Evolutionary conservation across 306 rosid genomes (phyloP).

Genomic region (Hylodesmum podocarpum): DNA sequence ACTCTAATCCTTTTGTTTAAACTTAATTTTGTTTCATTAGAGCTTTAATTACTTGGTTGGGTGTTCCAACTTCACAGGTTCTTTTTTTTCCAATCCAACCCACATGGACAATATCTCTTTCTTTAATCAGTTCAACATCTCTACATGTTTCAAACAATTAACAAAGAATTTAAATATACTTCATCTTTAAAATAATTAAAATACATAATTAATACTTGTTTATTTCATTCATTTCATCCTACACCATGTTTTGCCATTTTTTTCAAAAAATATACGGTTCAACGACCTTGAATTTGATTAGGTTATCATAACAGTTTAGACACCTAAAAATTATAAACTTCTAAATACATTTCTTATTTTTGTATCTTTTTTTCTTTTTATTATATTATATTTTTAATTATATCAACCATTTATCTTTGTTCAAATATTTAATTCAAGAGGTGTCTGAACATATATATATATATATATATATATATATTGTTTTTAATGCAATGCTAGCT

Average conservation of each 20-base stretch:
- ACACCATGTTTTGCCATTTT: background rate
- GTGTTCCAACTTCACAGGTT: conserved; percentile 26
- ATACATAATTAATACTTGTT: background rate
- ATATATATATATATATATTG: too few species aligned
- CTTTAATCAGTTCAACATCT: background rate
- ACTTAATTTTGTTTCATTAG: background rate
- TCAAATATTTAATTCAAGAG: too few species aligned
- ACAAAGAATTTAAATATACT: too few species aligned
- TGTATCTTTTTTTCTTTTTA: too few species aligned
- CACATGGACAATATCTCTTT: background rate
- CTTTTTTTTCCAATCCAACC: background rate
- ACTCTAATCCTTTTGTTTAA: background rate
- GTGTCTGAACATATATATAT: too few species aligned
- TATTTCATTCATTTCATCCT: background rate
- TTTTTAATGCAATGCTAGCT: too few species aligned
- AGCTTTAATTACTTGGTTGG: background rate
- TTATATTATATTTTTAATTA: too few species aligned
- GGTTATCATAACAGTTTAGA: background rate
- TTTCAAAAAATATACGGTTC: too few species aligned
- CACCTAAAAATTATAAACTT: too few species aligned
- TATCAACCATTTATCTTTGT: too few species aligned
- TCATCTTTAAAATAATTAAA: background rate
- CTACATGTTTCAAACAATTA: background rate
- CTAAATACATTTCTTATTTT: too few species aligned
- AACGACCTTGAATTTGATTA: background rate